Evolutionary conservation across 345 rosid species (phyloP).

Genomic region (Excoecaria cochinchinensis): DNA sequence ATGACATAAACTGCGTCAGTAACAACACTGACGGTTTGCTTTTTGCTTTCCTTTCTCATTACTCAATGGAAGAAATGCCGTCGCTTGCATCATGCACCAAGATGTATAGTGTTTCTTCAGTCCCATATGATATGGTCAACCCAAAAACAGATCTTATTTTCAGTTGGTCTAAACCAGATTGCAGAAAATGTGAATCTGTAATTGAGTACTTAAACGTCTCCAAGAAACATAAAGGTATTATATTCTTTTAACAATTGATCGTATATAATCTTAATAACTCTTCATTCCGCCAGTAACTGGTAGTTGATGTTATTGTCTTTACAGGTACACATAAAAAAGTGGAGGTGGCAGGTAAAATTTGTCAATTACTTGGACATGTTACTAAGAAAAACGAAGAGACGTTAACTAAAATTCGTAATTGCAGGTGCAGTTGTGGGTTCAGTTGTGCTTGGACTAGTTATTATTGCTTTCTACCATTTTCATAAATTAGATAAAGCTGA

Average conservation of each 20-base stretch:
- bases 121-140: neutral
- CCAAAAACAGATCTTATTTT: neutral
- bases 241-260: no score
- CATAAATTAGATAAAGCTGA: conserved; percentile 12
- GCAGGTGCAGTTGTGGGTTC: conserved; percentile 12
- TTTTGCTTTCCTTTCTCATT: neutral
- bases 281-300: neutral
- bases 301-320: neutral
- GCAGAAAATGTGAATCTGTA: conserved; percentile 2
- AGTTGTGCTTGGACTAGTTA: neutral
- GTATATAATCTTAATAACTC: neutral
- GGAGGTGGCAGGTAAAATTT: neutral
- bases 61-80: neutral
- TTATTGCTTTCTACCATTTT: neutral
- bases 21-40: neutral
- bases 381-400: neutral
- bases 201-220: conserved; percentile 6
- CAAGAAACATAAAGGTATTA: conserved; percentile 5
- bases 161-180: conserved; percentile 2
- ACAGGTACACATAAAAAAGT: neutral
- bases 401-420: neutral
- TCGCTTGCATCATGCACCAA: conserved; percentile 10
- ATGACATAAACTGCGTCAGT: no score
- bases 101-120: neutral
- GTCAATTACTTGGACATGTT: neutral